Evolutionary conservation across 75 land plant genomes (phyloP), one percentile per base, ranked within the genome.

Genomic region (Selaginella tamariscina): DNA sequence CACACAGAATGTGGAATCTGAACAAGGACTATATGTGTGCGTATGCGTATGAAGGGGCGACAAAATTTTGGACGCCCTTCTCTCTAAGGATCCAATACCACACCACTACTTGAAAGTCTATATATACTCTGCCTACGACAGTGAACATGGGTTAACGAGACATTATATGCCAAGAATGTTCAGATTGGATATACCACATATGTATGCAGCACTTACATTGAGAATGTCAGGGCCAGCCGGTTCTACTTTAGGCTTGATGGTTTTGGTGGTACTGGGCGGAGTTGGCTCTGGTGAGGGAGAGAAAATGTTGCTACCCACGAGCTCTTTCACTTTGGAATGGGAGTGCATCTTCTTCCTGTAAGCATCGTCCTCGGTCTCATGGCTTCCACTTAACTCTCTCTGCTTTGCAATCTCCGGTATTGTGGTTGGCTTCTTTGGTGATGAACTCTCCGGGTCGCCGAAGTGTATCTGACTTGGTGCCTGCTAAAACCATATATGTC

Each of bases 371-470:
- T 79, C 79, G 56, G 76, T 75, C 59, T 81, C 81, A 9, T 74
- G 54, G 15, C 75, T 85, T 24, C 96, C 96, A 76, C 94, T 91
- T 2, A 91, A 79, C 71, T 91, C 97, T 29, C 77, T 76, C 82
- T 88, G 97, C 68, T 92, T 92, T 62, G 95, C 97, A 21, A 92
- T 85, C 78, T 92, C 97, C 21, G 89, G 70, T 5, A 88, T 11
- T 20, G 94, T 77, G 27, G 79, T 78, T 20, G 97, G 85, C 77
- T 89, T 88, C 72, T 84, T 92, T 0, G 89, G 89, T 31, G 94
- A 77, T 15, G 84, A 39, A 69, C 65, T 70, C 33, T 72, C 94
- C n/a, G 80, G 89, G 56, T 70, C 79, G 65, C 85, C 80, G 64
- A 92, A 92, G 13, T 82, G 78, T 24, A 92, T 92, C n/a, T n/a